Evolutionary conservation across 768 basidiomycete species (phyloP).

Genomic region (Pisolithus albus): DNA sequence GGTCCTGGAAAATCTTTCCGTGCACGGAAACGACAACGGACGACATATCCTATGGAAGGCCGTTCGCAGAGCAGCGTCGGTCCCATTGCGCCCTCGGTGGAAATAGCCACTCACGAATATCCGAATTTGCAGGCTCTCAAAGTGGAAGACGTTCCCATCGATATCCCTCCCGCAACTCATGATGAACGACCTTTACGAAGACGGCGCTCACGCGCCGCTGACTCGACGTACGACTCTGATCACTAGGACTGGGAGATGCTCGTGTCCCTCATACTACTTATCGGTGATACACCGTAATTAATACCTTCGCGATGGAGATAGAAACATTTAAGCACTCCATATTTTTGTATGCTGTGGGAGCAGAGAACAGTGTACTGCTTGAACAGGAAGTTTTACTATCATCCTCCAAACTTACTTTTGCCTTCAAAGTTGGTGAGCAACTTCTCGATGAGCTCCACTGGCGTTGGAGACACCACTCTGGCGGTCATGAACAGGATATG

Average conservation of each 20-base stretch:
- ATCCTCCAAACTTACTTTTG: no score
- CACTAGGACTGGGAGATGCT: conserved; percentile 9
- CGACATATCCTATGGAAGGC: conserved; percentile 13
- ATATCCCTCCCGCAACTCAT: conserved; percentile 25
- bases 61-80: conserved; percentile 18
- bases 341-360: no score
- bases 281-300: background rate
- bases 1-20: conserved; percentile 20
- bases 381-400: no score
- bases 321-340: no score
- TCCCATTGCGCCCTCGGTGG: conserved; percentile 1
- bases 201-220: conserved; percentile 38
- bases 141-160: conserved; percentile 21
- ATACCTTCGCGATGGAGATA: no score
- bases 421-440: no score
- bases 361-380: no score
- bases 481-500: no score
- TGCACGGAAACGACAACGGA: conserved; percentile 24
- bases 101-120: conserved; percentile 5
- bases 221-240: conserved; percentile 25
- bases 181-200: conserved; percentile 34
- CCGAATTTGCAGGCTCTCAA: conserved; percentile 18
- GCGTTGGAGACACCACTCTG: no score
- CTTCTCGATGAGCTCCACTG: no score
- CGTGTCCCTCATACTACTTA: background rate